Evolutionary conservation across 768 basidiomycete genomes (phyloP), one percentile per base, ranked within the genome.

Genomic region (Russula foetens): DNA sequence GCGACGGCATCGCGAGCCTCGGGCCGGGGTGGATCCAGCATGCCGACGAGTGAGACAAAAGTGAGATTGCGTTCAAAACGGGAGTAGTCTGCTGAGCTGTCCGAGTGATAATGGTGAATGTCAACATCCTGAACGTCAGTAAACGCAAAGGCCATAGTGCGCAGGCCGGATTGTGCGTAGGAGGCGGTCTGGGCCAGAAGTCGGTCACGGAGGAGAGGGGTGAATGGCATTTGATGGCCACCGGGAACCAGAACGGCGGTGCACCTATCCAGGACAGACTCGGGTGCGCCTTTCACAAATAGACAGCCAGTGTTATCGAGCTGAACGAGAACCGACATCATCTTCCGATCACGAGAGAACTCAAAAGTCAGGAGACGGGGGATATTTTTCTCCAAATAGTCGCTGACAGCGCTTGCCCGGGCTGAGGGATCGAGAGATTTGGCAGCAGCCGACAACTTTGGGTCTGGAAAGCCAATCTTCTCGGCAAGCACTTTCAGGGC

Each of bases 331-430:
- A 98, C 95, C 23, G 96, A 97, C 96, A 98, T 98, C 85, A 95
- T 96, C 76, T 98, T 99, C 70, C 96, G 88, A 74, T 98, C 96
- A 21, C 96, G 86, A 23, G 94, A 92, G 75, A 99, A 98, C 73
- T 99, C 96, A 72, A 99, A 96, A 8, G 95, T 99, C 67, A 97
- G 76, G 15, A 97, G 80, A 59, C 94, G 86, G 19, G 84, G 78
- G 69, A 92, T 86, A 17, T 75, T 77, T 54, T 77, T 76, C 65
- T 93, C 92, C 71, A 92, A 86, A 73, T 84, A 79, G 38, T 90
- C 86, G 77, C 88, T 94, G 75, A 98, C 80, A 38, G 88, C 92
- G 66, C 82, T 90, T 53, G 89, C 86, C 56, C 95, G 89, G 39
- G 74, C 75, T 19, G 77, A 72, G 41, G 81, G 81, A 2, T 82